Conservation (phyloP, 1,284 basidiomycete genomes). For the Phenoliferia sp. region DNA sequence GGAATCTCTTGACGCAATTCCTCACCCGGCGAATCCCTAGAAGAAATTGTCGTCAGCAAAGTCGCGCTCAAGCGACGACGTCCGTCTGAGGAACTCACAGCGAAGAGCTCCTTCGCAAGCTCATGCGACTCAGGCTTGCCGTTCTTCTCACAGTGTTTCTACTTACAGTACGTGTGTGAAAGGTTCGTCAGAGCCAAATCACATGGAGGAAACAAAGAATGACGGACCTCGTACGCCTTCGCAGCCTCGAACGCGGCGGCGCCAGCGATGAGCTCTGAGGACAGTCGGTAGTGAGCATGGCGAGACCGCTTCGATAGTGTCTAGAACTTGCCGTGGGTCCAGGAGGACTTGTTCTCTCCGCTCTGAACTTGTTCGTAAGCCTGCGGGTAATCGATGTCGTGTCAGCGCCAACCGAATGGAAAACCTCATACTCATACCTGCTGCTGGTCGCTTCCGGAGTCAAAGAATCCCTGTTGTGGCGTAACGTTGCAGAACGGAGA, state of each 20-base stretch:
- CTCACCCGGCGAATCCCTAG: slow-evolving; percentile 38
- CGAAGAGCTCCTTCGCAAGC: slow-evolving; percentile 39
- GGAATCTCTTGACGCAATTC: no score
- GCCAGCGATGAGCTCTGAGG: slow-evolving; percentile 8
- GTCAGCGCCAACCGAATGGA: no score
- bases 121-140: slow-evolving; percentile 20
- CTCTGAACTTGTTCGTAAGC: slow-evolving; percentile 11
- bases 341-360: slow-evolving; percentile 17
- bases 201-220: slow-evolving; percentile 13
- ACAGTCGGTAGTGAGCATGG: neutral
- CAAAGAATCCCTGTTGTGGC: no score
- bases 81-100: slow-evolving; percentile 22
- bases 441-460: no score
- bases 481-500: no score
- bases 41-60: neutral
- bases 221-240: neutral
- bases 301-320: neutral
- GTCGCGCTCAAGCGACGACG: neutral
- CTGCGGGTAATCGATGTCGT: no score
- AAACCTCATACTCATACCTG: no score
- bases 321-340: slow-evolving; percentile 18
- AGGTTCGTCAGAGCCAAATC: slow-evolving; percentile 34
- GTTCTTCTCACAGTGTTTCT: slow-evolving; percentile 38
- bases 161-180: no score
- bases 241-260: neutral